Percentiles rank a stretch among this genome's conserved stretches.
phyloP scores from a whole-genome alignment of 495 filamentous ascomycete genomes.

The Podospora comata region DNA sequence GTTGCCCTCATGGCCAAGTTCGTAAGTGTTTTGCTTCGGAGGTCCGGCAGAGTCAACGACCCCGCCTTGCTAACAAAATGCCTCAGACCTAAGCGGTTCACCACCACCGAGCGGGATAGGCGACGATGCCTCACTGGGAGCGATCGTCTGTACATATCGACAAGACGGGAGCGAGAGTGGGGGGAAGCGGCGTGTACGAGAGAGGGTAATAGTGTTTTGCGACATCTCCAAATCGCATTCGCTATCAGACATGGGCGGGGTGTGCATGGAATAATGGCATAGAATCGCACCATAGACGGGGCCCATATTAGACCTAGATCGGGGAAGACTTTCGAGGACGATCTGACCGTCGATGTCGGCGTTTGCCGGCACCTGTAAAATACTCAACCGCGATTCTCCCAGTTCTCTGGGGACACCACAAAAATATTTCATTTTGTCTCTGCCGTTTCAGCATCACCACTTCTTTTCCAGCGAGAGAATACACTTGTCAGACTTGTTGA shows the following conservation, averaged over 20 bases:
- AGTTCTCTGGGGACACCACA: conserved; percentile 28
- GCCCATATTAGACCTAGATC: conserved; percentile 38
- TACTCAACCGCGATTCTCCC: conserved; percentile 30
- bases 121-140: conserved; percentile 27
- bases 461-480: neutral
- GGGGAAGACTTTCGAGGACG: conserved; percentile 31
- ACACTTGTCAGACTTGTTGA: neutral
- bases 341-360: conserved; percentile 32
- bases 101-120: conserved; percentile 21
- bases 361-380: conserved; percentile 34
- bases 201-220: conserved; percentile 26
- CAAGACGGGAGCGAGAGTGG: conserved; percentile 17
- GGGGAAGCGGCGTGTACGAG: conserved; percentile 29
- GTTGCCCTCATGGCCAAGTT: conserved; percentile 85
- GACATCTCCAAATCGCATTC: conserved; percentile 24
- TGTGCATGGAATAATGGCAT: conserved; percentile 36
- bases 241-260: conserved; percentile 25
- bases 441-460: neutral
- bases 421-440: conserved; percentile 31
- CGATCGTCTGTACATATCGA: conserved; percentile 33
- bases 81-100: conserved; percentile 31
- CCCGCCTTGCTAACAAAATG: conserved; percentile 13
- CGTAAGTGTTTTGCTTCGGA: conserved; percentile 40
- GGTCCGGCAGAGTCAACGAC: neutral
- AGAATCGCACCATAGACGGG: conserved; percentile 39